A percentile compares a stretch with the other conserved stretches of the same genome.
Evolutionary conservation across 2,329 filamentous ascomycete species (phyloP).

Genomic region (Didymella pomorum): DNA sequence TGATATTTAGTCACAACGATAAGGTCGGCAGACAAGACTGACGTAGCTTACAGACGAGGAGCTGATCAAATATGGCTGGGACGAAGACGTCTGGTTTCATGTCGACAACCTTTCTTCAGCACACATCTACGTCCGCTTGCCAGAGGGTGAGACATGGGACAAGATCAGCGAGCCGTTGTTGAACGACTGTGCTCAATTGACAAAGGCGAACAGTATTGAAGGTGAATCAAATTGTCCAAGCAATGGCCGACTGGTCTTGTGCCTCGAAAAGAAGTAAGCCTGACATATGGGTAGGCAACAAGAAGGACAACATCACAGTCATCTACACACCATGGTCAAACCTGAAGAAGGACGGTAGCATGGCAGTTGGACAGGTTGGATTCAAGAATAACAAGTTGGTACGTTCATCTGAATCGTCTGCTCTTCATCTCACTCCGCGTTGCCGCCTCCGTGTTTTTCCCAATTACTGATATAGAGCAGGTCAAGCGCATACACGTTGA

Average conservation of each 20-base stretch:
- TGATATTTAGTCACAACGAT: not conserved
- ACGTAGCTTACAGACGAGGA: constrained; percentile 77
- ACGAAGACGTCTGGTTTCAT: constrained; percentile 99
- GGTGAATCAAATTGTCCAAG: no score
- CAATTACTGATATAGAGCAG: no score
- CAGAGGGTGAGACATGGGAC: constrained; percentile 83
- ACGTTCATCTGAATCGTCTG: no score
- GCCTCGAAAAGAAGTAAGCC: no score
- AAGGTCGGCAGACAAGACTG: not conserved
- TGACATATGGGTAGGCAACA: constrained; percentile 94
- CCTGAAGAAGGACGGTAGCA: constrained; percentile 91
- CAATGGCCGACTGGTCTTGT: no score
- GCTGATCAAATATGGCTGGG: constrained; percentile 91
- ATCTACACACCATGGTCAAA: constrained; percentile 99
- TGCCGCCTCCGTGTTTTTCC: no score
- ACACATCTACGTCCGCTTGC: constrained; percentile 91
- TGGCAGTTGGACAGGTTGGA: constrained; percentile 93
- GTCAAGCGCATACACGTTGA: constrained; percentile 84
- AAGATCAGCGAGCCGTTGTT: constrained; percentile 76
- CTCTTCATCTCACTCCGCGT: no score
- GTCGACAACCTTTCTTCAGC: constrained; percentile 96
- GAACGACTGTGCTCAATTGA: constrained; percentile 92
- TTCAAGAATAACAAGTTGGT: constrained; percentile 87
- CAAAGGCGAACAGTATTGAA: constrained; percentile 98
- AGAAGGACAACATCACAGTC: constrained; percentile 95